Conservation (phyloP, 2,329 filamentous ascomycete species). For the Lachnellula subtilissima region DNA sequence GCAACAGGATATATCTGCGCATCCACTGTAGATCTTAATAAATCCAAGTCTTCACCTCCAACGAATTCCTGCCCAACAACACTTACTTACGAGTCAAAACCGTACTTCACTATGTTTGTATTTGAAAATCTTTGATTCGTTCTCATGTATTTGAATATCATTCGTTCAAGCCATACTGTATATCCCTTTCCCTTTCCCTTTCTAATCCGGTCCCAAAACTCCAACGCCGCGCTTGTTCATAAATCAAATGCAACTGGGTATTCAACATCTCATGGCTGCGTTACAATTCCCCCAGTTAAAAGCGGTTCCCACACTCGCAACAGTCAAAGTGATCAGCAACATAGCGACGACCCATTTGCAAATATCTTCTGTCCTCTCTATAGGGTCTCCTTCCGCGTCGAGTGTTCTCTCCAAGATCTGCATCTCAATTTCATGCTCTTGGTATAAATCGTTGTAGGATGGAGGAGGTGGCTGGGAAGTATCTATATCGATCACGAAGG, state of each 20-base stretch:
- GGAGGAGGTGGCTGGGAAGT: slow-evolving; percentile 20
- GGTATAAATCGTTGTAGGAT: slow-evolving; percentile 23
- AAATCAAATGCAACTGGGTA: background rate
- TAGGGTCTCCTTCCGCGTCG: slow-evolving; percentile 16
- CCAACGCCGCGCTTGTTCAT: background rate
- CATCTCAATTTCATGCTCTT: slow-evolving; percentile 17
- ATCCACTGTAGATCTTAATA: no score
- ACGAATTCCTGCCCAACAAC: no score
- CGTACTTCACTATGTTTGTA: no score
- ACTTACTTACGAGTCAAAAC: no score
- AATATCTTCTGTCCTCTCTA: slow-evolving; percentile 24
- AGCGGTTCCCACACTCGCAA: slow-evolving; percentile 25
- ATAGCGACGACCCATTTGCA: slow-evolving; percentile 29
- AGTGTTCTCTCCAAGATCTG: slow-evolving; percentile 16
- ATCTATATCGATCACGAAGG: slow-evolving; percentile 24
- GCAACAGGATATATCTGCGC: no score
- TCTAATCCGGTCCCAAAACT: background rate
- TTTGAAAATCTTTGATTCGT: no score
- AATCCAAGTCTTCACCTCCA: no score
- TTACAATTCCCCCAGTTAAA: slow-evolving; percentile 25
- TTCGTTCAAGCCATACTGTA: no score
- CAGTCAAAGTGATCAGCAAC: slow-evolving; percentile 25
- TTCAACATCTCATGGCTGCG: background rate
- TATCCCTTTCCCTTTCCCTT: background rate
- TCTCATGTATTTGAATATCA: no score